A percentile compares a stretch with the other conserved stretches of the same genome.
phyloP scores from a whole-genome alignment of 306 rosid species.

The Ammopiptanthus mongolicus region DNA sequence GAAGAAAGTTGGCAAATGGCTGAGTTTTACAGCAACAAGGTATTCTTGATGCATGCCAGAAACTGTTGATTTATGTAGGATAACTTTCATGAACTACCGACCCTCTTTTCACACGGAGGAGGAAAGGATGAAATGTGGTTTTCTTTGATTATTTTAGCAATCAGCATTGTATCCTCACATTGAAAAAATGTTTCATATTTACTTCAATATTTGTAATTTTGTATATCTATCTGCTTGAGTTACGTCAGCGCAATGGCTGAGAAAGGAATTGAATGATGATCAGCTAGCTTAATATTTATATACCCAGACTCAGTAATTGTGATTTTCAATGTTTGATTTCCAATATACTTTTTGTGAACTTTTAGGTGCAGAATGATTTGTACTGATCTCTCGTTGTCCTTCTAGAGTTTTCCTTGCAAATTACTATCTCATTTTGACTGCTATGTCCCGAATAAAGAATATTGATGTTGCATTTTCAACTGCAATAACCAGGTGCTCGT shows the following conservation, averaged over 20 bases:
- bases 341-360: not conserved
- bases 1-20: conserved; percentile 99
- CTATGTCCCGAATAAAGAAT: not conserved
- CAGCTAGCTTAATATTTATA: not conserved
- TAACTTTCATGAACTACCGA: conserved; percentile 13
- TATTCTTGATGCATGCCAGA: conserved; percentile 31
- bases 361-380: not conserved
- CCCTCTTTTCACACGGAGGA: not conserved
- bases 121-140: conserved; percentile 3
- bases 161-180: not conserved
- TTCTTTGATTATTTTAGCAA: conserved; percentile 7
- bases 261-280: conserved; percentile 17
- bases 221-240: not conserved
- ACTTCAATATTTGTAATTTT: not conserved
- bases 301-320: not conserved
- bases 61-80: conserved; percentile 9
- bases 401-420: not conserved
- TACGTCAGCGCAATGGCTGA: not conserved
- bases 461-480: not conserved
- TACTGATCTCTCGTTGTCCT: not conserved
- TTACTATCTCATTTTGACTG: not conserved
- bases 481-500: conserved; percentile 72
- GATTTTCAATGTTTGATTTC: conserved; percentile 2
- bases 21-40: conserved; percentile 98
- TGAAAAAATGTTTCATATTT: not conserved